phyloP scores from a whole-genome alignment of 2,329 filamentous ascomycete species.

The Penicillium sp. region DNA sequence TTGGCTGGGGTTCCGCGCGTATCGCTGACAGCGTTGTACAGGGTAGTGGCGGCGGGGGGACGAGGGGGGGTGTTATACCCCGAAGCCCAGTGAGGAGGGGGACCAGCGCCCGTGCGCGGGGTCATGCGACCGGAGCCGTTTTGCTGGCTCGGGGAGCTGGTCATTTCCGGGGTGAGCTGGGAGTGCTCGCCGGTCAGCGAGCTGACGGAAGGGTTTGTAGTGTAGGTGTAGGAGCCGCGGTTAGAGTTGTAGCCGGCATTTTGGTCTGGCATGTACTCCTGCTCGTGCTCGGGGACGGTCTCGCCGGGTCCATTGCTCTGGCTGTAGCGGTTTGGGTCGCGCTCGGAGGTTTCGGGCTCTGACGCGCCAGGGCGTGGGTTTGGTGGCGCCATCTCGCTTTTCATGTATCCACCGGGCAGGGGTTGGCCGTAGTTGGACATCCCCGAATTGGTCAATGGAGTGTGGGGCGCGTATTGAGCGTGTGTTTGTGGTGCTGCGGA shows the following conservation, averaged over 20 bases:
- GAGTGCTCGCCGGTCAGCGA: constrained; percentile 69
- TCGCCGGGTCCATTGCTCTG: constrained; percentile 62
- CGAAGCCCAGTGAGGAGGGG: constrained; percentile 70
- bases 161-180: constrained; percentile 79
- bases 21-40: constrained; percentile 88
- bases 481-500: constrained; percentile 66
- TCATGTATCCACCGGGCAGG: constrained; percentile 64
- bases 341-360: constrained; percentile 62
- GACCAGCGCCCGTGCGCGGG: constrained; percentile 71
- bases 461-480: constrained; percentile 65
- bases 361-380: constrained; percentile 59
- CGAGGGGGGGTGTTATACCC: constrained; percentile 81
- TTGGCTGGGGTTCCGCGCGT: constrained; percentile 66
- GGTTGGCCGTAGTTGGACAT: constrained; percentile 66
- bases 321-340: constrained; percentile 68
- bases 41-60: constrained; percentile 67
- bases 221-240: constrained; percentile 76
- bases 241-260: constrained; percentile 68
- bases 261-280: constrained; percentile 85
- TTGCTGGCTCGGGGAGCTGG: constrained; percentile 73
- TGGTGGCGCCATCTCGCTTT: constrained; percentile 86
- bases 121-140: constrained; percentile 81
- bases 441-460: constrained; percentile 60
- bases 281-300: constrained; percentile 66
- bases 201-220: constrained; percentile 62